These are phyloP conservation scores for Venturia pyrina DNA, from an alignment of 2,329 filamentous ascomycete species.

Conservation along the genomic window DNA sequence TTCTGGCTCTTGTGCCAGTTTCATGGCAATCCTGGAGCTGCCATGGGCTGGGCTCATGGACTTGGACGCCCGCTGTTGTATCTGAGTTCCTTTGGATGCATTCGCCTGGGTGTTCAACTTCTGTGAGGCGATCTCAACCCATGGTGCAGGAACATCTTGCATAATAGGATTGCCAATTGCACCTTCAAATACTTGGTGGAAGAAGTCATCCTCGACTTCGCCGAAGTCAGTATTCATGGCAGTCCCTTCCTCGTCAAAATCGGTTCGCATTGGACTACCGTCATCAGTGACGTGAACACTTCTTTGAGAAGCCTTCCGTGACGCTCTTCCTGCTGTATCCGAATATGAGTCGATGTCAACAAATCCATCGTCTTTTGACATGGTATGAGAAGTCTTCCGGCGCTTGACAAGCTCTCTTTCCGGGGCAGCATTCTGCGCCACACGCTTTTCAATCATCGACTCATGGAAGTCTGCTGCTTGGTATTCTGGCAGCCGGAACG, in stretches of 20 bases:
- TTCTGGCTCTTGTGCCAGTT: neutral
- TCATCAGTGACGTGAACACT: neutral
- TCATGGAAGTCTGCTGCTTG: neutral
- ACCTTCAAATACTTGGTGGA: neutral
- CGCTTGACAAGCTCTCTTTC: neutral
- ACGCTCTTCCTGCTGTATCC: neutral
- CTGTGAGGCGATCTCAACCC: neutral
- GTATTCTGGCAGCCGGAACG: neutral
- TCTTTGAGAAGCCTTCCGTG: neutral
- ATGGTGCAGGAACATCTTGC: neutral
- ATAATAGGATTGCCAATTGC: neutral
- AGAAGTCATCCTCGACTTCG: neutral
- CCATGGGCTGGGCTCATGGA: neutral
- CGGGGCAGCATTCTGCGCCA: neutral
- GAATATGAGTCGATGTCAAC: neutral
- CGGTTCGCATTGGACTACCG: neutral
- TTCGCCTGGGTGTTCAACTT: neutral
- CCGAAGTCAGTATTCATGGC: neutral
- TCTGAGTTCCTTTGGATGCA: neutral
- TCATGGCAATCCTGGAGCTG: neutral
- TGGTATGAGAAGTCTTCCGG: neutral
- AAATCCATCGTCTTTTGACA: neutral
- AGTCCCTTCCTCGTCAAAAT: neutral
- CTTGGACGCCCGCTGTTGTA: neutral
- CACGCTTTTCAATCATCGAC: neutral